Evolutionary conservation across 371 early-diverging fungal species (phyloP).

Genomic region (Haplosporangium sp.): DNA sequence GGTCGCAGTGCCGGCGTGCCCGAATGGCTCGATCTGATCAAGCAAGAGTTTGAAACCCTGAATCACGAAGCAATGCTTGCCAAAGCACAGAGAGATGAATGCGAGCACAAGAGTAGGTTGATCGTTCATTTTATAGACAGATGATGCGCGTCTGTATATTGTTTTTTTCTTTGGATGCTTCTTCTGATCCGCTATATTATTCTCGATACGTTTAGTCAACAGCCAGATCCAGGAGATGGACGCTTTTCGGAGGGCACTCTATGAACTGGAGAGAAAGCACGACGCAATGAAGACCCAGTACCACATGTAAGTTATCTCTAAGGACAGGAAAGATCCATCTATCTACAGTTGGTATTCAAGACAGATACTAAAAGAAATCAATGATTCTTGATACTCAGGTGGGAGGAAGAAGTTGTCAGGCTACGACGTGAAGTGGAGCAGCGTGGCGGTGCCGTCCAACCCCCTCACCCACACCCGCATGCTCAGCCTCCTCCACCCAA

Average conservation of each 20-base stretch:
- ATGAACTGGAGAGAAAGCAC: slow-evolving; percentile 53
- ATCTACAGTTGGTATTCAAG: not conserved
- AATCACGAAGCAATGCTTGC: slow-evolving; percentile 80
- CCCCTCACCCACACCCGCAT: slow-evolving; percentile 50
- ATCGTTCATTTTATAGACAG: not conserved
- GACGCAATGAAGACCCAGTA: slow-evolving; percentile 51
- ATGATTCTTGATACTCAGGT: slow-evolving; percentile 49
- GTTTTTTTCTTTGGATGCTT: not conserved
- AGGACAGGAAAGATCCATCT: too few relatives aligned
- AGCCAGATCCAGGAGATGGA: slow-evolving; percentile 51
- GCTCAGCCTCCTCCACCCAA: slow-evolving; percentile 59
- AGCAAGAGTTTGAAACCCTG: slow-evolving; percentile 83
- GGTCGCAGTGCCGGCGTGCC: slow-evolving; percentile 63
- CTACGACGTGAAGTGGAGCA: slow-evolving; percentile 76
- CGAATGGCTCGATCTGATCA: slow-evolving; percentile 87
- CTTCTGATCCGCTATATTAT: too few relatives aligned
- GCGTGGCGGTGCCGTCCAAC: slow-evolving; percentile 55
- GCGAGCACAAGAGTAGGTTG: slow-evolving; percentile 85
- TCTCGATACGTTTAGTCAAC: slow-evolving; percentile 16
- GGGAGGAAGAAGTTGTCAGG: slow-evolving; percentile 82
- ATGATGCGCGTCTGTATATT: not conserved
- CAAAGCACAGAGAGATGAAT: slow-evolving; percentile 87
- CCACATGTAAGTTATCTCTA: slow-evolving; percentile 28
- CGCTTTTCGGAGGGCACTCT: slow-evolving; percentile 39
- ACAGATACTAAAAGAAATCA: not conserved